phyloP scores from a whole-genome alignment of 1,284 basidiomycete species.

The Ceratobasidium papillatum region DNA sequence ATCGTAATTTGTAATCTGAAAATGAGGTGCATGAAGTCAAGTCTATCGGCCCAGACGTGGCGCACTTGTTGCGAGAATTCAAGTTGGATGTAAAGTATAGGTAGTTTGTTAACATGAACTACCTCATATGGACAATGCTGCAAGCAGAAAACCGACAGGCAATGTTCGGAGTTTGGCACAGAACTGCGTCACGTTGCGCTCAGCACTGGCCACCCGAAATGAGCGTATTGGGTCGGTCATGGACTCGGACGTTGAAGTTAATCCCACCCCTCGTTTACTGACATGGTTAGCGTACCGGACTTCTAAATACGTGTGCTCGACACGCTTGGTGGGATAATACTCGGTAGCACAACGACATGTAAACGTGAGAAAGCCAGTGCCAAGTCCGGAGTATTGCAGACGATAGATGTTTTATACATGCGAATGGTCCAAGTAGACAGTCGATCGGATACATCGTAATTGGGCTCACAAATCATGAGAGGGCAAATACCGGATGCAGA shows the following conservation, averaged over 20 bases:
- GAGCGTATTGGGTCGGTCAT: not conserved
- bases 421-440: not conserved
- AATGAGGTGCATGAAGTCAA: not conserved
- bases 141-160: not conserved
- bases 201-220: not conserved
- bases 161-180: conserved; percentile 5
- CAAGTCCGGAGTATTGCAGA: not conserved
- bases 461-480: not conserved
- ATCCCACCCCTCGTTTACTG: not conserved
- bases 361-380: not conserved
- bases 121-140: too few relatives aligned
- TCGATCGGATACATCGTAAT: not conserved
- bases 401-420: not conserved
- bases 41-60: conserved; percentile 14
- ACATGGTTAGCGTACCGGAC: not conserved
- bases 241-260: not conserved
- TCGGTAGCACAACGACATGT: not conserved
- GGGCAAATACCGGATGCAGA: conserved; percentile 33
- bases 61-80: not conserved
- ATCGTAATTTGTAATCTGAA: not conserved
- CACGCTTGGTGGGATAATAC: not conserved
- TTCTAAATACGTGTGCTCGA: not conserved
- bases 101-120: not conserved
- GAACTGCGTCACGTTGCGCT: not conserved
- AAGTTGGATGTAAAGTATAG: not conserved